Evolutionary conservation across 2,329 filamentous ascomycete genomes (phyloP).

Genomic region (Sporothrix humicola): DNA sequence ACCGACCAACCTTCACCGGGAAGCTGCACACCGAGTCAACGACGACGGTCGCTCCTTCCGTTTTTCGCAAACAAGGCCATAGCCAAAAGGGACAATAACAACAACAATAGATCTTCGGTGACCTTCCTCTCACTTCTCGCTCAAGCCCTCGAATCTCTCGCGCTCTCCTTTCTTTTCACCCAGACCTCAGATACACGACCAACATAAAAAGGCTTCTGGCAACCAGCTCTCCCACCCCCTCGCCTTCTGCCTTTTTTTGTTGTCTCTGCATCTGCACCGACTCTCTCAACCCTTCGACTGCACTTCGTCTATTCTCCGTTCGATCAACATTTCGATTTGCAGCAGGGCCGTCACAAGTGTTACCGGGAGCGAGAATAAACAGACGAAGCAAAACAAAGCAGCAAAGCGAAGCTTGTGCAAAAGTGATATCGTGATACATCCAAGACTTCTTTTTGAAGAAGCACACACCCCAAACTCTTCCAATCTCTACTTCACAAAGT

Average conservation of each 20-base stretch:
- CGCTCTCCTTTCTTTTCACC: background rate
- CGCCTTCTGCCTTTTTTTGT: too few species aligned
- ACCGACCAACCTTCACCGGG: conserved; percentile 17
- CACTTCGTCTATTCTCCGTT: background rate
- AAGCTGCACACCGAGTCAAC: conserved; percentile 14
- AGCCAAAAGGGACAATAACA: background rate
- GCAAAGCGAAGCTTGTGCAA: too few species aligned
- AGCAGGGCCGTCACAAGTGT: background rate
- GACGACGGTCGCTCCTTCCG: conserved; percentile 22
- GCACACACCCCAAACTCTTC: background rate
- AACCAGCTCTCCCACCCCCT: background rate
- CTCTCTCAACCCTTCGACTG: background rate
- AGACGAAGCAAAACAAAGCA: background rate
- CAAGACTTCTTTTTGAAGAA: background rate
- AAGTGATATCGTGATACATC: too few species aligned
- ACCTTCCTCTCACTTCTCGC: background rate
- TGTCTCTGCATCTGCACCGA: background rate
- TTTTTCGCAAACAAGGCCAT: conserved; percentile 13
- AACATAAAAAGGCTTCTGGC: background rate
- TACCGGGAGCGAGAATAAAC: too few species aligned
- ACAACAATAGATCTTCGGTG: background rate
- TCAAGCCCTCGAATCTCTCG: background rate
- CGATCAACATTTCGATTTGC: background rate
- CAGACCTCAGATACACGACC: background rate
- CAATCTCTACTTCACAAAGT: background rate